Conservation (phyloP, 108 stramenopile species). For the Fragilaria crotonensis region DNA sequence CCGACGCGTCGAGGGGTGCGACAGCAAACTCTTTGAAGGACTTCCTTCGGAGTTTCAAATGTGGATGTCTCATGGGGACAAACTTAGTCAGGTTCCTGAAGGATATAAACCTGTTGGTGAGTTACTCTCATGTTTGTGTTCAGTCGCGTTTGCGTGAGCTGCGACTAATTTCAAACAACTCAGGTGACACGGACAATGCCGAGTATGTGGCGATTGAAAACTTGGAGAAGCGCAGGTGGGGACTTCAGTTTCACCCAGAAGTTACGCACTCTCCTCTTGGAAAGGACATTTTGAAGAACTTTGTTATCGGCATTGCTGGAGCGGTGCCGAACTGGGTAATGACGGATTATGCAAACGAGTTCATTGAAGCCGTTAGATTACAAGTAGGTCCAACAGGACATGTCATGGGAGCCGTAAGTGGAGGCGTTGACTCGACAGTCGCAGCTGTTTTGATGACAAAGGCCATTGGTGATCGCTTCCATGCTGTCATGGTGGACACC, state of each 20-base stretch:
- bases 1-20: conserved; percentile 50
- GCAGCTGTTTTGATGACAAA: conserved; percentile 94
- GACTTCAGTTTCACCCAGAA: conserved; percentile 98
- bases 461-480: conserved; percentile 96
- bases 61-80: conserved; percentile 99
- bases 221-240: conserved; percentile 76
- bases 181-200: conserved; percentile 80
- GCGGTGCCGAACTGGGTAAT: conserved; percentile 94
- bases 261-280: conserved; percentile 93
- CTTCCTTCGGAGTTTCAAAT: conserved; percentile 80
- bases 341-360: conserved; percentile 93
- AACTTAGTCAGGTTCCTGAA: conserved; percentile 75
- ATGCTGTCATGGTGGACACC: conserved; percentile 98
- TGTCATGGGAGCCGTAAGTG: conserved; percentile 98
- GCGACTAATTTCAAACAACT: conserved; percentile 6
- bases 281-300: conserved; percentile 78
- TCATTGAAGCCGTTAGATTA: conserved; percentile 79
- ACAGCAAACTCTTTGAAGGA: conserved; percentile 65
- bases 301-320: conserved; percentile 82
- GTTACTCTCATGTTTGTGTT: conserved; percentile 4
- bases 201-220: conserved; percentile 92
- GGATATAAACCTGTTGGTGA: conserved; percentile 86
- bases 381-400: conserved; percentile 86
- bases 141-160: neutral
- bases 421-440: conserved; percentile 99